Evolutionary conservation across 306 rosid species (phyloP).

Genomic region (Pyrus betulifolia): DNA sequence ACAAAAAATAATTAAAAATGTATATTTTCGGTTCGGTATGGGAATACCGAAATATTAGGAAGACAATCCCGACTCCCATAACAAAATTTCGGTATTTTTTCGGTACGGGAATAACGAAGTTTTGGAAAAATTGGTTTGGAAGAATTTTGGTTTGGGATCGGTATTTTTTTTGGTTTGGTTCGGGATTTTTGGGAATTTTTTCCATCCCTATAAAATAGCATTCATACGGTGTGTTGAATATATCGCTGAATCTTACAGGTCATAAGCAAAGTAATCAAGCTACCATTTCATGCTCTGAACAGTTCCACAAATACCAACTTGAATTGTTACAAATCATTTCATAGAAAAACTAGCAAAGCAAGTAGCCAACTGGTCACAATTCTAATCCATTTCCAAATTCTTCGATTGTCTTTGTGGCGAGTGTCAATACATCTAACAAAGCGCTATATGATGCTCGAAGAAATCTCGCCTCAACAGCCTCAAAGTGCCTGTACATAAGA

Average conservation of each 20-base stretch:
- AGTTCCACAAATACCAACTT: background rate
- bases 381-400: constrained; percentile 66
- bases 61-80: too few species aligned
- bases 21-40: too few species aligned
- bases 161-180: too few species aligned
- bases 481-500: constrained; percentile 54
- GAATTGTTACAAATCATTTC: background rate
- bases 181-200: too few species aligned
- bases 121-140: too few species aligned
- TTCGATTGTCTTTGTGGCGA: constrained; percentile 77
- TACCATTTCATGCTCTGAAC: background rate
- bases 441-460: constrained; percentile 84
- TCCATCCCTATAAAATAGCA: too few species aligned
- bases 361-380: constrained; percentile 17
- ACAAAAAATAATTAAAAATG: too few species aligned
- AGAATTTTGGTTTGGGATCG: too few species aligned
- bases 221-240: background rate
- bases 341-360: background rate
- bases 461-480: constrained; percentile 88
- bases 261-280: background rate
- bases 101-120: too few species aligned
- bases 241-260: background rate
- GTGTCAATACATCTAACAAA: constrained; percentile 63
- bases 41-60: too few species aligned
- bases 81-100: too few species aligned